phyloP scores from a whole-genome alignment of 78 protist species.

The Isochrysis galbana region DNA sequence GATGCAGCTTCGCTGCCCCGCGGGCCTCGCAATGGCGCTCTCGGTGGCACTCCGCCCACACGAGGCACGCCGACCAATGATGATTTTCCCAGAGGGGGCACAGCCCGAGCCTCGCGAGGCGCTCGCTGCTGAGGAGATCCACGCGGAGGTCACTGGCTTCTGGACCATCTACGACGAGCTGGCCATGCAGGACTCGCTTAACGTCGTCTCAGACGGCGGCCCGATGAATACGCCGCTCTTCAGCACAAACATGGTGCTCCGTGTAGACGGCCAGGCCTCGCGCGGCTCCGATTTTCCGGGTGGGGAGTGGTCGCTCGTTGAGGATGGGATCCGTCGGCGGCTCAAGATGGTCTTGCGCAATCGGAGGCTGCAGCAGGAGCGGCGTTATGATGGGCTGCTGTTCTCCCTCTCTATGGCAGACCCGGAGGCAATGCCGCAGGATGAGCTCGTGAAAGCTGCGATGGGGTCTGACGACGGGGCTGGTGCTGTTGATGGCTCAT shows the following conservation, averaged over 20 bases:
- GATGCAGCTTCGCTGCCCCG: too few relatives aligned
- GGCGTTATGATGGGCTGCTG: not conserved
- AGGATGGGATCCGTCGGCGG: not conserved
- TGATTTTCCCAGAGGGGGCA: not conserved
- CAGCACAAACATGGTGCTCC: not conserved
- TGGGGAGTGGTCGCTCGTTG: not conserved
- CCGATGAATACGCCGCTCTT: not conserved
- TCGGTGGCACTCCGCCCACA: too few relatives aligned
- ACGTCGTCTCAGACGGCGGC: not conserved
- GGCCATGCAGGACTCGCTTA: not conserved
- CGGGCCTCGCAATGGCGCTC: too few relatives aligned
- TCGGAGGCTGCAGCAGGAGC: not conserved
- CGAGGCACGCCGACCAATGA: too few relatives aligned
- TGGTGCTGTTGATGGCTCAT: not conserved
- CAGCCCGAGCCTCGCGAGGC: not conserved
- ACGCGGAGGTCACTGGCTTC: not conserved
- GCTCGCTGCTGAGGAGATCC: not conserved
- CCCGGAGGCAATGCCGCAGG: not conserved
- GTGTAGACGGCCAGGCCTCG: not conserved
- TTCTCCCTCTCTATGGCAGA: not conserved
- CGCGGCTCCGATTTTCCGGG: slow-evolving; percentile 8
- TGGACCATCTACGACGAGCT: slow-evolving; percentile 1
- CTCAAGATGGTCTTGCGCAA: not conserved
- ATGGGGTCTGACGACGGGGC: not conserved
- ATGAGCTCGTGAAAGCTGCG: not conserved